Evolutionary conservation across 805 yeast genomes (phyloP), one percentile per base, ranked within the genome.

Genomic region (Starmerella bacillaris): DNA sequence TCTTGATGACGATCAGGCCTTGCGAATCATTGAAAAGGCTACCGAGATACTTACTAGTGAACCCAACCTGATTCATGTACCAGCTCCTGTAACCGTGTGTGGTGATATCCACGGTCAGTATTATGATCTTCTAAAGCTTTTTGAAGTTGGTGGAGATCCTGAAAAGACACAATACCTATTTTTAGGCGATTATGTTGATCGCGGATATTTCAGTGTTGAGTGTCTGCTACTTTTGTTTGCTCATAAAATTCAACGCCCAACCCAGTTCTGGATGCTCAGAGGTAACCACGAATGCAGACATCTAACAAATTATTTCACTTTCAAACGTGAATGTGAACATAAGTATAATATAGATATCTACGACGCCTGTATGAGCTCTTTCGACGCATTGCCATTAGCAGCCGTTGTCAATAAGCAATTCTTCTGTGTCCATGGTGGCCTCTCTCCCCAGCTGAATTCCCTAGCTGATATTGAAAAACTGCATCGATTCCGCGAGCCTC

Each of bases 31-130:
- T 28, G 51, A 59, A 15, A 63, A 61, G 55, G 92, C 92, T 6
- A 72, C 83, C 0, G 61, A 60, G 17, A 53, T 74, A 5, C 63
- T 89, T 37, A 53, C 65, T 11, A 52, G 57, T 26, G 96, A 86
- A 50, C 92, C 94, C 4, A 86, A 78, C 48, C 52, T 86, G 46
- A 59, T 86, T 34, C 65, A 65, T 15, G 77, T 89, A 2, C 84
- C 83, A 3, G 92, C 94, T 0, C 98, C 96, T 1, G 79, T 86
- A 2, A 84, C 94, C 0, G 83, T 86, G 3, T 83, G 95, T 59
- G 98, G 98, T 37, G 96, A 86, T 57, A 68, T 84, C n/a, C 96
- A 86, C 56, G 98, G 98, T 14, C 96, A 86, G 55, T 82, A 70
- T 54, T 84, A 68, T 54, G 98, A 86, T 55, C 63, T 86, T 46